Conservation (phyloP, 2,329 filamentous ascomycete genomes). For the Fusarium protoensiforme region DNA sequence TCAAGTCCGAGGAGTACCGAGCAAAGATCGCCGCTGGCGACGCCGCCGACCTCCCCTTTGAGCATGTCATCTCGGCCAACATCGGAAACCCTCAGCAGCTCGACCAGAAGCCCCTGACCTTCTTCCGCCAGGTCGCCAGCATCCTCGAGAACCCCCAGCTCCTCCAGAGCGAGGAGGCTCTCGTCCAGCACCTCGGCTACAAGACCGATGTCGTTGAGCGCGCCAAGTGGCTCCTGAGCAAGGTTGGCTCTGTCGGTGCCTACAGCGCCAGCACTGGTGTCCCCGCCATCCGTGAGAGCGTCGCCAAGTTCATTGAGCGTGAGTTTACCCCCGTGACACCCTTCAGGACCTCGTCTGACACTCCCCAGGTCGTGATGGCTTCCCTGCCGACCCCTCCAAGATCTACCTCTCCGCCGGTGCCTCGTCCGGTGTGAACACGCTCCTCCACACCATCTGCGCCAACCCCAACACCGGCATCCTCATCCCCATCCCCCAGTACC, state of each 20-base stretch:
- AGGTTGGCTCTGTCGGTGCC: constrained; percentile 91
- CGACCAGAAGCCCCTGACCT: constrained; percentile 98
- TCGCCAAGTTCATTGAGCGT: constrained; percentile 94
- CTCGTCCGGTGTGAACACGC: constrained; percentile 93
- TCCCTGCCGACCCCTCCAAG: constrained; percentile 80
- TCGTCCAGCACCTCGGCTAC: constrained; percentile 82
- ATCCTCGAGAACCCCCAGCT: constrained; percentile 90
- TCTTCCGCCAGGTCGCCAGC: constrained; percentile 97
- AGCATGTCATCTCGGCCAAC: constrained; percentile 94
- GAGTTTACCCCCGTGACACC: constrained; percentile 46
- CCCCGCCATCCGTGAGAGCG: constrained; percentile 85
- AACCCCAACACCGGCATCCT: constrained; percentile 82
- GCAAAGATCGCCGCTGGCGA: constrained; percentile 73
- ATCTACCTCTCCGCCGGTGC: constrained; percentile 94
- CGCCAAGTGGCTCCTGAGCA: constrained; percentile 81
- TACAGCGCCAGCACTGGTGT: constrained; percentile 96
- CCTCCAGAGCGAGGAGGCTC: constrained; percentile 83
- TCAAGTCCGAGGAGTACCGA: constrained; percentile 92
- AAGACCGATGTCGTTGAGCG: constrained; percentile 89
- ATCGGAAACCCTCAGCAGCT: constrained; percentile 99
- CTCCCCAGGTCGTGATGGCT: constrained; percentile 80
- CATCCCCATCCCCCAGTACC: constrained; percentile 97
- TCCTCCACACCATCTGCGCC: constrained; percentile 89
- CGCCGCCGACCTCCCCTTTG: constrained; percentile 76
- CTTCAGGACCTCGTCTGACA: neutral